Percentiles rank a stretch among this genome's conserved stretches.
Evolutionary conservation across 257 asterid species (phyloP).

Genomic region (Nicotiana benthamiana): DNA sequence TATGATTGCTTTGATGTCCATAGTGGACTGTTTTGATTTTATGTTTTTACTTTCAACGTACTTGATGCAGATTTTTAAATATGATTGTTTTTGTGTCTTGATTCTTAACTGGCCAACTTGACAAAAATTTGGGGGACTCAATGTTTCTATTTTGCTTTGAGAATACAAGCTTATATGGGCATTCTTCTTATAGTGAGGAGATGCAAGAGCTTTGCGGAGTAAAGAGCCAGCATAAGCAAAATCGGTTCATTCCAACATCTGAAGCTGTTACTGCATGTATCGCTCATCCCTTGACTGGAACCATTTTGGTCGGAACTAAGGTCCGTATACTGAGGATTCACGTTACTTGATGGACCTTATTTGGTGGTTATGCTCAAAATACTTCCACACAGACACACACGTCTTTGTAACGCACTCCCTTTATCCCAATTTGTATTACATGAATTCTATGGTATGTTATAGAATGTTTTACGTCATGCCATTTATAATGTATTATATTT

Average conservation of each 20-base stretch:
- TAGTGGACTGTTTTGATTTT: not conserved
- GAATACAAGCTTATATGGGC: not conserved
- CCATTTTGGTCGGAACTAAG: conserved; percentile 86
- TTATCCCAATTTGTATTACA: not conserved
- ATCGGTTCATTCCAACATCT: conserved; percentile 40
- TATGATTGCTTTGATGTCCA: not conserved
- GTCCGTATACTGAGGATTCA: conserved; percentile 20
- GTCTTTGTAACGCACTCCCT: not conserved
- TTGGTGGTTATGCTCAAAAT: not conserved
- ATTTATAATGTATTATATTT: not conserved
- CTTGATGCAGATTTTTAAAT: not conserved
- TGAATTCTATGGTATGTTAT: not conserved
- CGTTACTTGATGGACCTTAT: not conserved
- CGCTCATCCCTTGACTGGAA: conserved; percentile 68
- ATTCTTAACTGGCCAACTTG: not conserved
- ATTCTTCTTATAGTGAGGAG: conserved; percentile 47
- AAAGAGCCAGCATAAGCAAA: conserved; percentile 31
- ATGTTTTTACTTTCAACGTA: not conserved
- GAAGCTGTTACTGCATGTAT: conserved; percentile 70
- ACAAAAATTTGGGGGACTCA: not conserved
- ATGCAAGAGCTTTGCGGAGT: conserved; percentile 19
- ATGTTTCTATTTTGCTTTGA: not conserved
- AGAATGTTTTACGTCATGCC: not conserved
- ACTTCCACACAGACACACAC: not conserved
- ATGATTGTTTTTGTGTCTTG: not conserved